These are phyloP conservation scores for Chytriomyces sp. DNA, from an alignment of 192 early-diverging fungal species.

Conservation along the genomic window DNA sequence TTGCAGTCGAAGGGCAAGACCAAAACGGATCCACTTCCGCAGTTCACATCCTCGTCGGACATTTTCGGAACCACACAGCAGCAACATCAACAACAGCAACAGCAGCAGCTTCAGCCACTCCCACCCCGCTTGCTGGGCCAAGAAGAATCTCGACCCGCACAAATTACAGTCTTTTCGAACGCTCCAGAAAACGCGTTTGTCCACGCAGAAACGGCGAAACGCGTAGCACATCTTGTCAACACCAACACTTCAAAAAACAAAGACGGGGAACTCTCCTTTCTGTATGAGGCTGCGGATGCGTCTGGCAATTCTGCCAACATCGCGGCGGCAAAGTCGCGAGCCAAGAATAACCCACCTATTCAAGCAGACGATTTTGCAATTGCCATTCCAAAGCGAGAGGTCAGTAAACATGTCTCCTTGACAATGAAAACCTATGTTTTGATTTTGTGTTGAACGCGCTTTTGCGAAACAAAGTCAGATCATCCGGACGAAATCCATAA, in stretches of 20 bases:
- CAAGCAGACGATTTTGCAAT: conserved; percentile 23
- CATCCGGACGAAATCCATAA: conserved; percentile 15
- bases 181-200: conserved; percentile 33
- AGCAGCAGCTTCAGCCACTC: background rate
- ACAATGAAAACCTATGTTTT: background rate
- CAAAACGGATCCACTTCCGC: conserved; percentile 11
- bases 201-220: conserved; percentile 30
- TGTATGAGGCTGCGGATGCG: conserved; percentile 43
- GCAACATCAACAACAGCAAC: background rate
- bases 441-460: background rate
- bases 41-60: conserved; percentile 8
- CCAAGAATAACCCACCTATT: conserved; percentile 12
- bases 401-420: background rate
- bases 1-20: background rate
- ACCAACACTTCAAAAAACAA: background rate
- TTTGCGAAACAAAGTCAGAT: background rate
- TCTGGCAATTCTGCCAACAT: background rate
- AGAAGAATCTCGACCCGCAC: background rate
- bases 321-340: background rate
- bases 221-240: conserved; percentile 35
- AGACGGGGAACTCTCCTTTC: conserved; percentile 47
- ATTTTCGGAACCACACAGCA: background rate
- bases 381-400: conserved; percentile 1
- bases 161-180: background rate
- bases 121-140: background rate